phyloP scores from a whole-genome alignment of 2,329 filamentous ascomycete genomes.

The Diaporthe vaccinii region DNA sequence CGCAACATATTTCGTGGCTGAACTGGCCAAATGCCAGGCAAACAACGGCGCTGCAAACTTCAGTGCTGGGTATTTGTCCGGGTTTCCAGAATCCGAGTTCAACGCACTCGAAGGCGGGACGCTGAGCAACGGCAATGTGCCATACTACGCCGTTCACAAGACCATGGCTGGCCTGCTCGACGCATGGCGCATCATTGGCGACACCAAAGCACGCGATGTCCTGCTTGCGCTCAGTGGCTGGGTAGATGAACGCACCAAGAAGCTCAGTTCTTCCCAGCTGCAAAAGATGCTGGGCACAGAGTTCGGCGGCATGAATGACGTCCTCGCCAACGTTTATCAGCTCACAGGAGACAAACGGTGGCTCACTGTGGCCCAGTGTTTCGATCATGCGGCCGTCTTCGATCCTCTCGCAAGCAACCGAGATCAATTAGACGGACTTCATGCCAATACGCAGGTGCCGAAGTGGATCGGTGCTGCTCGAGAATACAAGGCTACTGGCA shows the following conservation, averaged over 20 bases:
- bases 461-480: constrained; percentile 66
- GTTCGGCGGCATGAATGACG: constrained; percentile 67
- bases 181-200: constrained; percentile 60
- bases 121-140: constrained; percentile 63
- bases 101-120: constrained; percentile 57
- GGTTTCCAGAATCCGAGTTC: constrained; percentile 67
- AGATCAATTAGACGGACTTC: constrained; percentile 62
- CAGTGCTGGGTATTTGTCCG: constrained; percentile 61
- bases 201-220: constrained; percentile 57
- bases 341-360: constrained; percentile 60
- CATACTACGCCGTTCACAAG: constrained; percentile 69
- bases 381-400: constrained; percentile 63
- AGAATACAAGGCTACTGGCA: constrained; percentile 63
- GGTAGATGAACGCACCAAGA: constrained; percentile 62
- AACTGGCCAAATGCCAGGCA: constrained; percentile 64
- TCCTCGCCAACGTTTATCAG: constrained; percentile 62
- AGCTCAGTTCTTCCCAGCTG: constrained; percentile 59
- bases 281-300: constrained; percentile 63
- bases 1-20: constrained; percentile 60
- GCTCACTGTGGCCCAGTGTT: constrained; percentile 61
- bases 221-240: constrained; percentile 60
- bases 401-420: constrained; percentile 59
- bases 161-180: constrained; percentile 65
- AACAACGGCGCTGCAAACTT: constrained; percentile 63
- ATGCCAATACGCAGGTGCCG: constrained; percentile 67